Evolutionary conservation across 2,329 filamentous ascomycete genomes (phyloP).

Genomic region (Fusarium liriodendri): DNA sequence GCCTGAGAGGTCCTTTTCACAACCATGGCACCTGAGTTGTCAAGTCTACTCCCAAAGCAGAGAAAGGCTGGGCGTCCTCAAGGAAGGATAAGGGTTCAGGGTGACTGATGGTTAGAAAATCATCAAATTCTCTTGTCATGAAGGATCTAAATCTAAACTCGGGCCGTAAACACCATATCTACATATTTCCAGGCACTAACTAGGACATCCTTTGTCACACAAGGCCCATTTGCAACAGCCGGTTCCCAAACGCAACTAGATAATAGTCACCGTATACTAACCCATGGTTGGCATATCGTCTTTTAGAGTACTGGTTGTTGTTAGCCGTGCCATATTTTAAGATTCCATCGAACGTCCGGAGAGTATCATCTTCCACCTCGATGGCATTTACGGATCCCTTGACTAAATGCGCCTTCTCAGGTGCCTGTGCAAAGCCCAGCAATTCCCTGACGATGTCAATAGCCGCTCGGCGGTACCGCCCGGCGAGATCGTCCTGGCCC

Average conservation of each 20-base stretch:
- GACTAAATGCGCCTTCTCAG: constrained; percentile 37
- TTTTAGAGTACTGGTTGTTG: constrained; percentile 45
- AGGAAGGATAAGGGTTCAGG: neutral
- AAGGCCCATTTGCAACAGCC: constrained; percentile 53
- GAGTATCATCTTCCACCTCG: neutral
- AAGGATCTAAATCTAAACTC: neutral
- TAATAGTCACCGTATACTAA: constrained; percentile 64
- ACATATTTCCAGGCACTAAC: neutral
- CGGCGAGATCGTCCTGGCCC: constrained; percentile 23
- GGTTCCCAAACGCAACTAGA: constrained; percentile 59
- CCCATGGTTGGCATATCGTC: constrained; percentile 51
- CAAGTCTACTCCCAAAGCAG: neutral
- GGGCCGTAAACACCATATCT: neutral
- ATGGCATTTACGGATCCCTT: neutral
- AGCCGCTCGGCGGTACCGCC: constrained; percentile 43
- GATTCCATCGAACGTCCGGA: constrained; percentile 43
- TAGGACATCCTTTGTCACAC: neutral
- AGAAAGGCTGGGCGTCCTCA: neutral
- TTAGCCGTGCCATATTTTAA: constrained; percentile 49
- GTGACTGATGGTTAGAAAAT: neutral
- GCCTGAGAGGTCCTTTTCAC: neutral
- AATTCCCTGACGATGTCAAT: constrained; percentile 47
- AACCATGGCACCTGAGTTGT: neutral
- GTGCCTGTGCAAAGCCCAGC: constrained; percentile 42
- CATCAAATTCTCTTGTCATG: neutral